Percentiles rank a stretch among this genome's conserved stretches.
These are phyloP conservation scores for Chrysophaeum taylorii DNA, from an alignment of 352 stramenopile species.

Conservation along the genomic window DNA sequence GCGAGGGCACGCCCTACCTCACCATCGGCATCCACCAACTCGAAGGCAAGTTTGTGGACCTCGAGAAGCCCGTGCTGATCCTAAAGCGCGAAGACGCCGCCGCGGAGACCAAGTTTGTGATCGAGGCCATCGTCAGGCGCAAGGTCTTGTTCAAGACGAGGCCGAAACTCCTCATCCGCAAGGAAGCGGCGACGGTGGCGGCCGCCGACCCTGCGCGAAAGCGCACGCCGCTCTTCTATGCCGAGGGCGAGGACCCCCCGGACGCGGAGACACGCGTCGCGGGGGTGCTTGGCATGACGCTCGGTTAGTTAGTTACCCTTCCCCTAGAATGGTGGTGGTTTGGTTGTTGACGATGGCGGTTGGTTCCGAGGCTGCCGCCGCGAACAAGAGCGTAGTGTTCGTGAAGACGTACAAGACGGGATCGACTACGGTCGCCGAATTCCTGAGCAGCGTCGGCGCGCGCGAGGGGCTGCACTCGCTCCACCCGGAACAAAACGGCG, in stretches of 20 bases:
- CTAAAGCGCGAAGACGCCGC: background rate
- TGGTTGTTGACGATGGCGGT: no score
- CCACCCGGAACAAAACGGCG: background rate
- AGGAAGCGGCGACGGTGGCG: no score
- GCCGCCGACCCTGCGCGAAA: no score
- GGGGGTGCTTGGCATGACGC: no score
- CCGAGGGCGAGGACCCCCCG: no score
- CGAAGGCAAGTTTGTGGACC: constrained; percentile 20
- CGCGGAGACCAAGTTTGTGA: background rate
- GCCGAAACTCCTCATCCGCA: background rate
- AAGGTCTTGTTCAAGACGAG: constrained; percentile 1
- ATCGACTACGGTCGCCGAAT: constrained; percentile 6
- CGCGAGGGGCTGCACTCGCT: background rate
- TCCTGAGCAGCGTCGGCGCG: background rate
- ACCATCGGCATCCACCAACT: constrained; percentile 18
- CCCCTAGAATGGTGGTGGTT: no score
- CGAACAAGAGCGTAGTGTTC: constrained; percentile 12
- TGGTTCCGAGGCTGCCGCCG: no score
- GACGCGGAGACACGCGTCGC: no score
- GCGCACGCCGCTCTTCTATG: no score
- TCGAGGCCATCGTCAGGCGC: background rate
- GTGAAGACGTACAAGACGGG: constrained; percentile 16
- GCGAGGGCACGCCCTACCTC: constrained; percentile 10
- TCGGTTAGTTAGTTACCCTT: no score
- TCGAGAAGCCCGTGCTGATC: constrained; percentile 16